Percentiles rank a stretch among this genome's conserved stretches.
phyloP scores from a whole-genome alignment of 495 filamentous ascomycete species.

The Xylaria grammica region DNA sequence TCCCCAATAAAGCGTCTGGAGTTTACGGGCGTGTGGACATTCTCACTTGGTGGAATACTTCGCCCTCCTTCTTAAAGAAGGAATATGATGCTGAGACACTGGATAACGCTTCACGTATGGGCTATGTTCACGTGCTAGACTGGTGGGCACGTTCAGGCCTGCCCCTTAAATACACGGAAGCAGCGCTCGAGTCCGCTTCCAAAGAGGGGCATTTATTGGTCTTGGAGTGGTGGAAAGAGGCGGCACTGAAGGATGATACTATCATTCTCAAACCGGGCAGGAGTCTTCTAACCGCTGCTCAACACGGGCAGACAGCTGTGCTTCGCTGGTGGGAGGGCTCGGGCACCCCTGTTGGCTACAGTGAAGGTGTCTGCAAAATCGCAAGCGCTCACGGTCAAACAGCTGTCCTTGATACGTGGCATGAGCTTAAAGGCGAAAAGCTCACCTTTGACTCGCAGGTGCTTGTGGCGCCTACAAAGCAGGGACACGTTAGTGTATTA shows the following conservation, averaged over 20 bases:
- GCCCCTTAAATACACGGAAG: constrained; percentile 80
- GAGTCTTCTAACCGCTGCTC: constrained; percentile 78
- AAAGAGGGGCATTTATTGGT: constrained; percentile 81
- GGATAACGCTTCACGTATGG: constrained; percentile 82
- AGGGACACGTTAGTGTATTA: constrained; percentile 79
- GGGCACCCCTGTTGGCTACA: constrained; percentile 73
- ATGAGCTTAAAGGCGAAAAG: constrained; percentile 74
- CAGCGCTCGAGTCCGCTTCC: constrained; percentile 83
- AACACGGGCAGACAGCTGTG: constrained; percentile 71
- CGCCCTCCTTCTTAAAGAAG: constrained; percentile 77
- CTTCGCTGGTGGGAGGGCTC: constrained; percentile 85
- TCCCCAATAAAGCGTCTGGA: constrained; percentile 83
- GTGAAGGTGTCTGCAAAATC: constrained; percentile 78
- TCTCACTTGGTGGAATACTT: constrained; percentile 81
- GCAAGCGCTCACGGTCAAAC: constrained; percentile 88
- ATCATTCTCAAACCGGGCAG: constrained; percentile 74
- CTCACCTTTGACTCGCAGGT: constrained; percentile 90
- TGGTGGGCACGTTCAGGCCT: constrained; percentile 90
- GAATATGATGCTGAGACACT: constrained; percentile 77
- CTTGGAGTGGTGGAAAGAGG: constrained; percentile 87
- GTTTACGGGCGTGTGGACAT: constrained; percentile 86
- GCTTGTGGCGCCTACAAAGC: constrained; percentile 84
- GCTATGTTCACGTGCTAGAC: constrained; percentile 81
- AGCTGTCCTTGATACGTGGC: constrained; percentile 82
- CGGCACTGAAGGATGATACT: constrained; percentile 49